Evolutionary conservation across 352 stramenopile species (phyloP).

Genomic region (Hyaloperonospora arabidopsidis): DNA sequence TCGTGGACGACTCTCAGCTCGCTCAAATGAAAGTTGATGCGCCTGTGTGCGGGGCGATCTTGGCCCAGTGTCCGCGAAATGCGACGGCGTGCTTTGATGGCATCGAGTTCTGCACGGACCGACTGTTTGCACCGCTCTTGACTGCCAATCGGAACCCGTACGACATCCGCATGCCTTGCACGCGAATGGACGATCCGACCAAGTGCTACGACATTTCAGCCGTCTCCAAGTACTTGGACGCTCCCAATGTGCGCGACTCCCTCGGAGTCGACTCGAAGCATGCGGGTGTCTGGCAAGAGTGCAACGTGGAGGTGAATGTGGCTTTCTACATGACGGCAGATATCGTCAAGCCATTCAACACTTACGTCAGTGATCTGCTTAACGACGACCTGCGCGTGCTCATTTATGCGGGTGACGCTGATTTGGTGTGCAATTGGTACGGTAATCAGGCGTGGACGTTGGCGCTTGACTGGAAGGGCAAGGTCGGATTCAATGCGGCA

Average conservation of each 20-base stretch:
- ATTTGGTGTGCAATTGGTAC: slow-evolving; percentile 96
- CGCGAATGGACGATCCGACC: slow-evolving; percentile 24
- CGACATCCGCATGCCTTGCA: slow-evolving; percentile 49
- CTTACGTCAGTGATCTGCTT: slow-evolving; percentile 84
- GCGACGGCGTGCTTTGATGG: slow-evolving; percentile 37
- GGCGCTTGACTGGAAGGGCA: slow-evolving; percentile 87
- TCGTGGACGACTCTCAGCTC: slow-evolving; percentile 31
- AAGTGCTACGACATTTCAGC: slow-evolving; percentile 56
- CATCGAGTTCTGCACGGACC: slow-evolving; percentile 40
- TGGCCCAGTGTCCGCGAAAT: slow-evolving; percentile 33
- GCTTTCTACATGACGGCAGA: slow-evolving; percentile 78
- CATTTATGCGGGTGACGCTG: slow-evolving; percentile 94
- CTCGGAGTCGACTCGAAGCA: slow-evolving; percentile 34
- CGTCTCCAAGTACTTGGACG: slow-evolving; percentile 73
- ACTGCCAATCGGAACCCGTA: slow-evolving; percentile 39
- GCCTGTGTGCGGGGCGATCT: slow-evolving; percentile 23
- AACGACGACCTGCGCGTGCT: slow-evolving; percentile 68
- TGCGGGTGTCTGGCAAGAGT: slow-evolving; percentile 75
- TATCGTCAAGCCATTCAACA: slow-evolving; percentile 88
- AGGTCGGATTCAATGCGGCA: slow-evolving; percentile 75
- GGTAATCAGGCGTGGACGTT: slow-evolving; percentile 92
- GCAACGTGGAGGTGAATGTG: slow-evolving; percentile 87
- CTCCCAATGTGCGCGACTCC: slow-evolving; percentile 31
- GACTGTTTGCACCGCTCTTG: slow-evolving; percentile 41
- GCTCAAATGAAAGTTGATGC: slow-evolving; percentile 32